These are phyloP conservation scores for Nakaseomyces kungkrabaensis DNA, from an alignment of 1,139 yeast genomes.

Conservation along the genomic window DNA sequence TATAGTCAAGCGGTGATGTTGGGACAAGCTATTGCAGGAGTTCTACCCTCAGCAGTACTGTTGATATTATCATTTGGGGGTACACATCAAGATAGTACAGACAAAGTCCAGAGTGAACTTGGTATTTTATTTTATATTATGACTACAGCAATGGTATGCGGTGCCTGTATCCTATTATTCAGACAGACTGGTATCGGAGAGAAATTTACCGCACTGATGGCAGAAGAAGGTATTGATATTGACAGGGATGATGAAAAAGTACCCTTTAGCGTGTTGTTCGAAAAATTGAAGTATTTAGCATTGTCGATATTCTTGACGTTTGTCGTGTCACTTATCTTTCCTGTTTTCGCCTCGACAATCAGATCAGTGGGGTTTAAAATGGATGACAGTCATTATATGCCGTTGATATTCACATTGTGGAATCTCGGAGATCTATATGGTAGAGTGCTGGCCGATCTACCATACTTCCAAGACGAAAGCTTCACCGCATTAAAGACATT, in stretches of 20 bases:
- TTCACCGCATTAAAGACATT: slow-evolving; percentile 33
- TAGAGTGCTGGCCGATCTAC: slow-evolving; percentile 53
- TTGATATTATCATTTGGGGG: slow-evolving; percentile 46
- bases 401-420: slow-evolving; percentile 76
- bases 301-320: slow-evolving; percentile 67
- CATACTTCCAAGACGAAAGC: slow-evolving; percentile 12
- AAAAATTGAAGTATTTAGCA: slow-evolving; percentile 52
- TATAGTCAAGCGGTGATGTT: slow-evolving; percentile 86
- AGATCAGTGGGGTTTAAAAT: slow-evolving; percentile 34
- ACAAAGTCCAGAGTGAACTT: slow-evolving; percentile 36
- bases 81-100: slow-evolving; percentile 7
- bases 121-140: slow-evolving; percentile 54
- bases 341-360: slow-evolving; percentile 74
- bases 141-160: slow-evolving; percentile 56
- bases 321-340: slow-evolving; percentile 69
- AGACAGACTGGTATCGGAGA: slow-evolving; percentile 13
- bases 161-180: slow-evolving; percentile 37
- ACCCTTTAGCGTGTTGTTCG: slow-evolving; percentile 38
- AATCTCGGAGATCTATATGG: slow-evolving; percentile 82
- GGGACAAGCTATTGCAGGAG: slow-evolving; percentile 93
- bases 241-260: slow-evolving; percentile 10
- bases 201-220: not conserved
- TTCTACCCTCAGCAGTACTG: slow-evolving; percentile 71
- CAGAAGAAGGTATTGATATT: not conserved
- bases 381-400: slow-evolving; percentile 46